Conservation (phyloP, 208 protist genomes). For the Acanthamoeba lenticulata region DNA sequence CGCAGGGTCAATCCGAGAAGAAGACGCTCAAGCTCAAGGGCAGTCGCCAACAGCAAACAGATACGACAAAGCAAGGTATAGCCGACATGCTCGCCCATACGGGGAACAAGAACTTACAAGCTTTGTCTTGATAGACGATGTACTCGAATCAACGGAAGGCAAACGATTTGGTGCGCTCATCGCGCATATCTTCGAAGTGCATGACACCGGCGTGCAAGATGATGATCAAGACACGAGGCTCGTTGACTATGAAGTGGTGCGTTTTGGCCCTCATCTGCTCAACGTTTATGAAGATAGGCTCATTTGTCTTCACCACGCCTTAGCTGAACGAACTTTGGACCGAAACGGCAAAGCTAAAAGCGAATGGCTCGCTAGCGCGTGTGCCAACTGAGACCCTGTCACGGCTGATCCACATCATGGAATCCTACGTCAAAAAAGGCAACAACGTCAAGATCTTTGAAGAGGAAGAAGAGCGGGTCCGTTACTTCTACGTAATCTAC, state of each 20-base stretch:
- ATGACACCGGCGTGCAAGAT: neutral
- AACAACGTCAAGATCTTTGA: conserved; percentile 14
- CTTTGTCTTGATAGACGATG: conserved; percentile 26
- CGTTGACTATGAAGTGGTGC: neutral
- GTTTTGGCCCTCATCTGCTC: no score
- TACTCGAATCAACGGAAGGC: conserved; percentile 53
- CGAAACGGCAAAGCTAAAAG: conserved; percentile 61
- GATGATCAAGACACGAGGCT: neutral
- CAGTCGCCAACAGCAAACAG: neutral
- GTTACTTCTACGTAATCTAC: no score
- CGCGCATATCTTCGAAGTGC: conserved; percentile 7
- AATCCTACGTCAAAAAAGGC: conserved; percentile 35
- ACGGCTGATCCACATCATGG: conserved; percentile 17
- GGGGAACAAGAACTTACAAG: no score
- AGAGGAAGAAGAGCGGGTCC: conserved; percentile 11
- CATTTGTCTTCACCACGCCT: neutral
- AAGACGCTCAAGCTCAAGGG: conserved; percentile 49
- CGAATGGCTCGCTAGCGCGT: conserved; percentile 1
- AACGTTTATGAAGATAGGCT: no score
- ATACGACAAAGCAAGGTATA: neutral
- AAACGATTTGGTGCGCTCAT: conserved; percentile 45
- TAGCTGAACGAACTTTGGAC: conserved; percentile 37
- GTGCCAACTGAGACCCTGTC: neutral
- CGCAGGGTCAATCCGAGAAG: neutral
- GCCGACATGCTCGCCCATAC: neutral